phyloP scores from a whole-genome alignment of 208 protist genomes.

The Perkinsela sp. region DNA sequence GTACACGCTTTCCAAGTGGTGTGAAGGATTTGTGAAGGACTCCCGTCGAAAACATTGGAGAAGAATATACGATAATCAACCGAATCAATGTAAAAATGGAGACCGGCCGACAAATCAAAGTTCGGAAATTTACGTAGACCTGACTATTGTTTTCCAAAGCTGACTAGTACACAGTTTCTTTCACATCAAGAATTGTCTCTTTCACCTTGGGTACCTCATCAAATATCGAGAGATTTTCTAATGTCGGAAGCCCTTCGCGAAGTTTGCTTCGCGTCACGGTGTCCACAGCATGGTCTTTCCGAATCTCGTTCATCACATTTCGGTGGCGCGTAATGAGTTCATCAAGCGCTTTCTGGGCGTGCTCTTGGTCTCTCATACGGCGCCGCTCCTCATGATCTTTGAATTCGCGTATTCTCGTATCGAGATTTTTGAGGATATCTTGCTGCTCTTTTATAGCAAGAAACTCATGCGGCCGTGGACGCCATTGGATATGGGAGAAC shows the following conservation, averaged over 20 bases:
- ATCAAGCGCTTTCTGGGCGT: not conserved
- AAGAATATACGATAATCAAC: no score
- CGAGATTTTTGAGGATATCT: not conserved
- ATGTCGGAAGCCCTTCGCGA: not conserved
- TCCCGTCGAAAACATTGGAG: slow-evolving; percentile 35
- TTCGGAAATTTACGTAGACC: no score
- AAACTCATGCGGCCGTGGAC: not conserved
- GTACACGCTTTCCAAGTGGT: slow-evolving; percentile 55
- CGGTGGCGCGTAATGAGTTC: not conserved
- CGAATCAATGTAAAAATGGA: no score
- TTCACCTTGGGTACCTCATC: not conserved
- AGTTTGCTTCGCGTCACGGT: not conserved
- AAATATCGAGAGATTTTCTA: not conserved
- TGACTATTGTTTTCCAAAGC: no score
- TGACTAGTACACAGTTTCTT: not conserved
- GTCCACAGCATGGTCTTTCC: not conserved
- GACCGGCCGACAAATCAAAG: no score
- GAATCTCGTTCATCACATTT: not conserved
- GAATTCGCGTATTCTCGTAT: not conserved
- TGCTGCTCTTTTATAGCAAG: not conserved
- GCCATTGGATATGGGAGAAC: not conserved
- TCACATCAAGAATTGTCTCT: not conserved
- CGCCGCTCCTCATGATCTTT: not conserved
- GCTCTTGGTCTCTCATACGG: not conserved
- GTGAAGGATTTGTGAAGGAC: slow-evolving; percentile 42